Conservation (phyloP, 495 filamentous ascomycete genomes). For the Cenococcum geophilum region DNA sequence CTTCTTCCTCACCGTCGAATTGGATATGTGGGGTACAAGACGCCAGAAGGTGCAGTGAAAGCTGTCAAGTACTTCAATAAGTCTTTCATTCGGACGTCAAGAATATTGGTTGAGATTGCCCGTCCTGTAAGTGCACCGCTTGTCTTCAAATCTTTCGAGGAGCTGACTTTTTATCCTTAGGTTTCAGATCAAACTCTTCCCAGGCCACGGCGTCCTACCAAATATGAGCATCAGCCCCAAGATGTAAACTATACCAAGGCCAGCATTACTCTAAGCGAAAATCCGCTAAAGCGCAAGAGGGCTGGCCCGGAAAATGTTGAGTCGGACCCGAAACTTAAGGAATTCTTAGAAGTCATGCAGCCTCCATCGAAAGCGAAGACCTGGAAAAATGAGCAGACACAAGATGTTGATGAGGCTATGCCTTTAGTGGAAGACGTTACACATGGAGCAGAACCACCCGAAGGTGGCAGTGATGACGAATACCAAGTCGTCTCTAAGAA, state of each 20-base stretch:
- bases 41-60: conserved; percentile 64
- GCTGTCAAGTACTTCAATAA: conserved; percentile 93
- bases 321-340: conserved; percentile 67
- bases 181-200: conserved; percentile 24
- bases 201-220: conserved; percentile 34
- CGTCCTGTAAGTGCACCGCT: conserved; percentile 53
- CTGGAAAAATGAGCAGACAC: conserved; percentile 54
- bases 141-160: neutral
- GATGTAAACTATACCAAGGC: conserved; percentile 24
- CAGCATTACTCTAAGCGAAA: conserved; percentile 10
- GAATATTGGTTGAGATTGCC: conserved; percentile 85
- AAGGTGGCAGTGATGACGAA: conserved; percentile 56
- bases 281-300: conserved; percentile 52
- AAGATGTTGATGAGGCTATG: conserved; percentile 28
- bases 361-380: conserved; percentile 59
- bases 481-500: conserved; percentile 55
- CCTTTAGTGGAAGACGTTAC: conserved; percentile 1
- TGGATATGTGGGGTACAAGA: conserved; percentile 94
- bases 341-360: conserved; percentile 81
- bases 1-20: conserved; percentile 82
- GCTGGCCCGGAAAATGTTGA: conserved; percentile 36
- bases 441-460: conserved; percentile 32
- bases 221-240: conserved; percentile 40
- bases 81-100: conserved; percentile 94
- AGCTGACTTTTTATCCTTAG: conserved; percentile 8